Conservation (phyloP, 176 grass and related monocot species). For the Urochloa ruziziensis region DNA sequence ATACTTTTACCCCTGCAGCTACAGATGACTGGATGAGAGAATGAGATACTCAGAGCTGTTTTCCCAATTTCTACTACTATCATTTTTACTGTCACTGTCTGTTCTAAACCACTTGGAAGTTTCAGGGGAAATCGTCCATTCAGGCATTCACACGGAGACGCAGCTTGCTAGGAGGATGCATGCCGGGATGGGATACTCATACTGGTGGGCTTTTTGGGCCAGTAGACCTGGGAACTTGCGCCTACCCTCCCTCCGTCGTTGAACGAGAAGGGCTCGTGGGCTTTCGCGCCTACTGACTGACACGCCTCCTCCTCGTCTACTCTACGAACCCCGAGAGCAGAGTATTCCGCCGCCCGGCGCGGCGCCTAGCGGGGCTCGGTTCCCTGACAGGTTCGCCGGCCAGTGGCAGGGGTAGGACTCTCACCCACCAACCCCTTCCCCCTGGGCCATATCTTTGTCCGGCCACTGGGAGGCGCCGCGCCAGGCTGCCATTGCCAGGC, state of each 20-base stretch:
- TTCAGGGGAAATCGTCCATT: too few species aligned
- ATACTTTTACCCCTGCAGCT: too few species aligned
- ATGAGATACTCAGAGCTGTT: too few species aligned
- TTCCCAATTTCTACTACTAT: too few species aligned
- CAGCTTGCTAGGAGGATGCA: too few species aligned
- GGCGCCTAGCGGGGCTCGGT: too few species aligned
- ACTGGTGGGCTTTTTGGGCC: conserved; percentile 33
- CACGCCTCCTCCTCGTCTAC: background rate
- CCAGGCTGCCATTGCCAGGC: background rate
- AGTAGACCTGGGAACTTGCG: conserved; percentile 42
- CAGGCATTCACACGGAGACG: too few species aligned
- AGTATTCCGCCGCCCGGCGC: background rate
- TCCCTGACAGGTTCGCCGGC: conserved; percentile 11
- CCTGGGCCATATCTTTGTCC: conserved; percentile 38
- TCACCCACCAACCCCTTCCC: background rate
- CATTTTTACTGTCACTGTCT: too few species aligned
- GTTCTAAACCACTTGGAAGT: too few species aligned
- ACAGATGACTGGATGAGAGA: too few species aligned
- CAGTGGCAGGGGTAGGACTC: background rate
- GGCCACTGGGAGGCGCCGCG: conserved; percentile 29
- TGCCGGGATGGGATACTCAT: background rate
- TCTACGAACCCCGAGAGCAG: background rate
- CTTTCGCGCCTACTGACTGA: conserved; percentile 22
- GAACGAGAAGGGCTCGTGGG: background rate
- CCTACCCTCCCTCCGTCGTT: background rate